Evolutionary conservation across 2,329 filamentous ascomycete species (phyloP), one percentile per base, ranked within the genome.

Genomic region (Colletotrichum incanum): DNA sequence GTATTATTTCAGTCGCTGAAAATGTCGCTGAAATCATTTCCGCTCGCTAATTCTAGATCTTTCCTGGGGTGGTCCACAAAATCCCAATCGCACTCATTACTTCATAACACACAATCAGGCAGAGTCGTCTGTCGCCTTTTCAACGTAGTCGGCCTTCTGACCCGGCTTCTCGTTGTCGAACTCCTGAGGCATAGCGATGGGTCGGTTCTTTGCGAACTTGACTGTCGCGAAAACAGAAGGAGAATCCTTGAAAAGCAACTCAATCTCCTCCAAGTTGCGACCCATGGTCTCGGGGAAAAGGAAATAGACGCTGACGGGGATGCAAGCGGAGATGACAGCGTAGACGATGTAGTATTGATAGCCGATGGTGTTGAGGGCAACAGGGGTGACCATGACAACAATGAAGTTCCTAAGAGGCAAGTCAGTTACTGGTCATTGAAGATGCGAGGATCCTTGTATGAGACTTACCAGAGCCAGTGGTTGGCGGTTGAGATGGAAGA

Each of bases 401-500:
- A 86, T 80, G 67, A 86, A 86, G 77, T 86, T 83, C 81, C 70
- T 72, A 23, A 12, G n/a, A 11, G 1, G 26, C 16, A 11, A 34
- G 65, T 72, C 61, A 72, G 70, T 60, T 23, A n/a, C 31, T 23
- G n/a, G 3, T 16, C 18, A 5, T 26, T 49, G 20, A 23, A 20
- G 28, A 41, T 12, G 9, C 5, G 20, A 23, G 37, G 34, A 28
- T 26, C 14, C 2, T 12, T 26, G 20, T 5, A 31, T 54, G 20
- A 1, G 31, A 70, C 70, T 60, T 70, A 72, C 70, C 84, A 86
- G 28, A 87, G 81, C 86, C 86, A 88, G 74, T 87, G 85, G 74
- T 86, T 87, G 0, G 86, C 88, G 0, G 88, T 90, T 0, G 86
- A 87, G 50, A 91, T 86, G 43, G 86, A 85, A 2, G 86, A 86